A percentile compares a stretch with the other conserved stretches of the same genome.
phyloP scores from a whole-genome alignment of 1,284 basidiomycete genomes.

The Cystobasidiaceae sp. region DNA sequence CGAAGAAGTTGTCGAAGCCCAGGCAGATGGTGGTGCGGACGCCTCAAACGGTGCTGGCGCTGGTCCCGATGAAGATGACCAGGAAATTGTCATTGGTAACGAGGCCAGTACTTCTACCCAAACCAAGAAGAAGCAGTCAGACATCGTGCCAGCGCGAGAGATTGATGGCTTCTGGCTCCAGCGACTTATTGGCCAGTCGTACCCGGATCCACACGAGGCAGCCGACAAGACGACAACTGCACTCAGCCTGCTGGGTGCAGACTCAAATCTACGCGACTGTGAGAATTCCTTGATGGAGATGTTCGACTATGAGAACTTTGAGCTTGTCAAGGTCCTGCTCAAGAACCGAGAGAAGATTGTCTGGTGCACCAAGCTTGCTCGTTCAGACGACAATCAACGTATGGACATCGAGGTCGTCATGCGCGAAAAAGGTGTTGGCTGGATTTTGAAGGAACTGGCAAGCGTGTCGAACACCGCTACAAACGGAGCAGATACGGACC shows the following conservation, averaged over 20 bases:
- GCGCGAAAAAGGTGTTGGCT: constrained; percentile 93
- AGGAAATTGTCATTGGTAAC: constrained; percentile 62
- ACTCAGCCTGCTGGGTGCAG: constrained; percentile 76
- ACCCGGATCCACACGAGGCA: constrained; percentile 89
- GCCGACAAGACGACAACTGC: constrained; percentile 84
- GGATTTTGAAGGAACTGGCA: constrained; percentile 80
- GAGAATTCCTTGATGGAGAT: constrained; percentile 97
- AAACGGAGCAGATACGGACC: constrained; percentile 58
- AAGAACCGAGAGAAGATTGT: constrained; percentile 95
- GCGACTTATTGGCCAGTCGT: constrained; percentile 81
- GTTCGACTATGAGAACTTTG: constrained; percentile 96
- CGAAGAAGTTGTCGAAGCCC: constrained; percentile 51
- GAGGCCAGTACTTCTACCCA: constrained; percentile 38
- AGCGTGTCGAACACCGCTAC: constrained; percentile 55
- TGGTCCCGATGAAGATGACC: constrained; percentile 51
- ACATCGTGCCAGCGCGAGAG: constrained; percentile 70
- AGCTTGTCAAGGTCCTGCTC: constrained; percentile 82
- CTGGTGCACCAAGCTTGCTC: constrained; percentile 95
- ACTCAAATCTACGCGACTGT: constrained; percentile 83
- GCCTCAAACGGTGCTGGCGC: constrained; percentile 44
- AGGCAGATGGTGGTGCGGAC: constrained; percentile 43
- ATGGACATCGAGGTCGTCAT: constrained; percentile 96
- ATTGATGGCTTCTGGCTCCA: constrained; percentile 99
- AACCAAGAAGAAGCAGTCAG: constrained; percentile 55
- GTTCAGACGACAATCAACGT: constrained; percentile 81